These are phyloP conservation scores for Dalbergia oliveri DNA, from an alignment of 306 rosid species.

Conservation along the genomic window DNA sequence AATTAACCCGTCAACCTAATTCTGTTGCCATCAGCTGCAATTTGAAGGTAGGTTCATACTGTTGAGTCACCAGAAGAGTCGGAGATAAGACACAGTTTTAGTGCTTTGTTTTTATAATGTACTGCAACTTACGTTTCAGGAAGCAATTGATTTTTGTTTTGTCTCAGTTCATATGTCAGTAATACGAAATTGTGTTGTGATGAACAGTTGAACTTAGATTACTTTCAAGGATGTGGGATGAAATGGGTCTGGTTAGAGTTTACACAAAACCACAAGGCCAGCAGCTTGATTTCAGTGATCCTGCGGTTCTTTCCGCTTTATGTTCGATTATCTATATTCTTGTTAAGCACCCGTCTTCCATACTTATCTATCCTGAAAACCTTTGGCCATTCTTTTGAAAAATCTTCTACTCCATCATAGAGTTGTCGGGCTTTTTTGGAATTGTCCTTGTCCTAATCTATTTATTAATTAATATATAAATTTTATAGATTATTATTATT, in stretches of 20 bases:
- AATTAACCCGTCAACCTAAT: conserved; percentile 88
- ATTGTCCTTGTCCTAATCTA: too few relatives aligned
- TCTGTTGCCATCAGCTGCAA: conserved; percentile 98
- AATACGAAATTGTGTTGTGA: conserved; percentile 31
- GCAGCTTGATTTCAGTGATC: conserved; percentile 95
- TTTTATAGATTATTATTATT: too few relatives aligned
- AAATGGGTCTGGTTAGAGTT: conserved; percentile 97
- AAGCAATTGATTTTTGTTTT: not conserved
- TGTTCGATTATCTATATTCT: conserved; percentile 48
- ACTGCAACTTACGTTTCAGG: not conserved
- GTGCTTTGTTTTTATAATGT: not conserved
- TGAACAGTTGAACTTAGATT: conserved; percentile 93
- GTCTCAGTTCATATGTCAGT: conserved; percentile 2
- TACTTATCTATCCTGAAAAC: conserved; percentile 25
- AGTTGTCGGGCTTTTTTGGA: too few relatives aligned
- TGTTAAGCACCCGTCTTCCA: conserved; percentile 17
- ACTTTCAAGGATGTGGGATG: conserved; percentile 98
- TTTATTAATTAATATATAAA: too few relatives aligned
- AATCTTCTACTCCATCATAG: conserved; percentile 12
- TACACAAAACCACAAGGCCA: conserved; percentile 99
- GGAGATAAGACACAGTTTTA: not conserved
- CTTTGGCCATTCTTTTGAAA: not conserved
- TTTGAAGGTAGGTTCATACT: conserved; percentile 67
- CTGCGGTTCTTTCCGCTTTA: conserved; percentile 95
- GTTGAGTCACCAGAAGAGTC: conserved; percentile 35